Evolutionary conservation across 2,329 filamentous ascomycete genomes (phyloP).

Genomic region (Fusarium incarnatum): DNA sequence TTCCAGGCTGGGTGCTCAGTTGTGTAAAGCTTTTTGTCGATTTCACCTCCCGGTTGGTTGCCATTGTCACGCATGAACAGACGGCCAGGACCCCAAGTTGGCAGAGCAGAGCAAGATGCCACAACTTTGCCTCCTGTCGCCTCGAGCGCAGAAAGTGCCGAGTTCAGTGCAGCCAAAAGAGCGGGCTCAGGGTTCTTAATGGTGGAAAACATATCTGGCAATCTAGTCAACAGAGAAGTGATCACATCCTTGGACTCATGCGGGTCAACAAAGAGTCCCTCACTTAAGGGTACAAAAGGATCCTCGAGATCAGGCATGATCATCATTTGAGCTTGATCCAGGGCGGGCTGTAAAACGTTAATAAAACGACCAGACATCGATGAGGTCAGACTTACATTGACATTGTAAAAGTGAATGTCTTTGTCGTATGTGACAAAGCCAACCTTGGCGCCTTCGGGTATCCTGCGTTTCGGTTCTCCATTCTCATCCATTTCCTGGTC

Average conservation of each 20-base stretch:
- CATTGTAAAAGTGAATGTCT: constrained; percentile 98
- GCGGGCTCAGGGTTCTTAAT: constrained; percentile 93
- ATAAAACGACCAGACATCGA: background rate
- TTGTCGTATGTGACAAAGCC: constrained; percentile 97
- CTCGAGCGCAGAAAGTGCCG: constrained; percentile 84
- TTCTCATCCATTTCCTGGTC: constrained; percentile 62
- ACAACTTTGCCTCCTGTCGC: constrained; percentile 92
- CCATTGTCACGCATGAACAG: constrained; percentile 89
- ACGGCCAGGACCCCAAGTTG: constrained; percentile 90
- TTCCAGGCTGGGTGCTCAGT: constrained; percentile 91
- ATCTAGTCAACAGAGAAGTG: constrained; percentile 81
- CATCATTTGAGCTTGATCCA: constrained; percentile 95
- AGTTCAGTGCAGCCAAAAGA: constrained; percentile 84
- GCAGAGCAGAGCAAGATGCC: constrained; percentile 86
- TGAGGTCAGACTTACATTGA: constrained; percentile 70
- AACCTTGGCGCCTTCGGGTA: constrained; percentile 86
- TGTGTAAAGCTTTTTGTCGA: constrained; percentile 89
- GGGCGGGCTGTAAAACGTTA: constrained; percentile 65
- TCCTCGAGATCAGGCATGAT: constrained; percentile 98
- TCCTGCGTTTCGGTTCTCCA: constrained; percentile 63
- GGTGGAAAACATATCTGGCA: constrained; percentile 87
- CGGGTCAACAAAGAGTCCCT: constrained; percentile 94
- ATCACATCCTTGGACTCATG: constrained; percentile 90
- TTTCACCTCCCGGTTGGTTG: constrained; percentile 86
- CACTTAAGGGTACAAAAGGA: constrained; percentile 90